Conservation (phyloP, 495 filamentous ascomycete genomes). For the Penicillium diatomitis region DNA sequence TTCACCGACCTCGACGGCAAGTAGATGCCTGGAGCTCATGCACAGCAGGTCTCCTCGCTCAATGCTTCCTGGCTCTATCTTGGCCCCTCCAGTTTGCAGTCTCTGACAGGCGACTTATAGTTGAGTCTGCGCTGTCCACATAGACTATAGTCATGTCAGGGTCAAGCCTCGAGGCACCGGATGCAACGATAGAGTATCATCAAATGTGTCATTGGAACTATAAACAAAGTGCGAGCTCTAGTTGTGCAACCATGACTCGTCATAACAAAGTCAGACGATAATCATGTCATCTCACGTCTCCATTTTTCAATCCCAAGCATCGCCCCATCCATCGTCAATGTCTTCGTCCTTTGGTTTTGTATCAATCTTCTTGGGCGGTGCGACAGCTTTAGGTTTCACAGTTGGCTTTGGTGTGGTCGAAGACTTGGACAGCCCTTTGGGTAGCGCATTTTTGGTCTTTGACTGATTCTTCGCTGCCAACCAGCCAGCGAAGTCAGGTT, state of each 20-base stretch:
- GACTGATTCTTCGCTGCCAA: slow-evolving; percentile 70
- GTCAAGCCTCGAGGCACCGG: too few relatives aligned
- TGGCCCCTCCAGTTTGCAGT: too few relatives aligned
- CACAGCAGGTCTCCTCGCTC: too few relatives aligned
- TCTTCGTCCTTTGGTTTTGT: slow-evolving; percentile 42
- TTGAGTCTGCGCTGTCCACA: too few relatives aligned
- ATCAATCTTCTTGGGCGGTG: slow-evolving; percentile 38
- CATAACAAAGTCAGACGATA: too few relatives aligned
- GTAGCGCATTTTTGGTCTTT: slow-evolving; percentile 61
- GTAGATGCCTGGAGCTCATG: not conserved
- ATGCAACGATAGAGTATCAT: too few relatives aligned
- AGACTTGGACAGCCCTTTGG: slow-evolving; percentile 65
- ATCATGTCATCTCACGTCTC: not conserved
- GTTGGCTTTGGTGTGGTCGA: slow-evolving; percentile 23
- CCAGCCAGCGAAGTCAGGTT: slow-evolving; percentile 93
- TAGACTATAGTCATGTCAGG: too few relatives aligned
- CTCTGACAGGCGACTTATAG: too few relatives aligned
- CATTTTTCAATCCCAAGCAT: slow-evolving; percentile 42
- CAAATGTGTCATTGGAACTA: too few relatives aligned
- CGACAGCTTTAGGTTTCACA: slow-evolving; percentile 29
- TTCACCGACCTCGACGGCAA: slow-evolving; percentile 51
- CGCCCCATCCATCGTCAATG: slow-evolving; percentile 47
- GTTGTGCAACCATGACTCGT: too few relatives aligned
- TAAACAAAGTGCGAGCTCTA: too few relatives aligned
- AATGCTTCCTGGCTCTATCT: too few relatives aligned